phyloP scores from a whole-genome alignment of 129 eudicot genomes.

The Daucus carota region DH1_v3.0 NC_030381.2:38437501-38438000 shows the following conservation, averaged over 20 bases:
- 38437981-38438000: constrained; percentile 74
- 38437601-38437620: constrained; percentile 13
- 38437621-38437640: constrained; percentile 10
- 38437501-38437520: constrained; percentile 57
- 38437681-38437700: constrained; percentile 24
- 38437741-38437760: constrained; percentile 36
- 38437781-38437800: constrained; percentile 45
- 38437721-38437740: constrained; percentile 16
- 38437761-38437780: constrained; percentile 68
- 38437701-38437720: constrained; percentile 21
- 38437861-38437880: constrained; percentile 55
- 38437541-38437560: constrained; percentile 50
- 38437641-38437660: constrained; percentile 22
- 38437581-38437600: constrained; percentile 1
- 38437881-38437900: constrained; percentile 44
- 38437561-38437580: constrained; percentile 23
- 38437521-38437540: constrained; percentile 66
- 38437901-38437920: constrained; percentile 26
- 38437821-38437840: constrained; percentile 36
- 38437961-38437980: constrained; percentile 43
- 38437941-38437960: constrained; percentile 47
- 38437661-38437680: constrained; percentile 60
- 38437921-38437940: constrained; percentile 29
- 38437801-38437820: constrained; percentile 39
- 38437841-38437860: constrained; percentile 61